These are phyloP conservation scores for Elaeis oleifera DNA, from an alignment of 202 grass and related monocot genomes.

Conservation along the genomic window DNA sequence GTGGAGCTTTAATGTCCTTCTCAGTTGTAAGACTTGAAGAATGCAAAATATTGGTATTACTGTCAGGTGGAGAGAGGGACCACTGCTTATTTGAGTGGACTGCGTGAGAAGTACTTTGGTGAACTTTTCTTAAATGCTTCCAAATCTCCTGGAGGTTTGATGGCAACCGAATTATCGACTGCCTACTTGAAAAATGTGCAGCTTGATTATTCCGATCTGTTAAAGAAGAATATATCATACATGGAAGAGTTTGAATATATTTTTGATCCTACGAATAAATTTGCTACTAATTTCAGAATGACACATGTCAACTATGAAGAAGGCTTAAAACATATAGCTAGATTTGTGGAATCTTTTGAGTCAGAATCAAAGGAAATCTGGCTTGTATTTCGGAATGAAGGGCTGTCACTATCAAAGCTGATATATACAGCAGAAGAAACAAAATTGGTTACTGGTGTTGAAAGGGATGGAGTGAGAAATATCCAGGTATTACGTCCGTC, in stretches of 20 bases:
- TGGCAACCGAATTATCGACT: conserved; percentile 27
- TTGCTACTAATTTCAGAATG: background rate
- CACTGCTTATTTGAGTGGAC: conserved; percentile 81
- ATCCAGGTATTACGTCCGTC: conserved; percentile 73
- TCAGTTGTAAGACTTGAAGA: too few species aligned
- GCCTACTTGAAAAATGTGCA: conserved; percentile 24
- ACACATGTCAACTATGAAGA: conserved; percentile 22
- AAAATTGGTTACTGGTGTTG: conserved; percentile 50
- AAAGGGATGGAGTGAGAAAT: conserved; percentile 46
- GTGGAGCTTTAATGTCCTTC: too few species aligned
- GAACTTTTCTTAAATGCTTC: conserved; percentile 89
- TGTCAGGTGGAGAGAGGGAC: conserved; percentile 87
- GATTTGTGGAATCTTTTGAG: conserved; percentile 96
- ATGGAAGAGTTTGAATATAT: conserved; percentile 16
- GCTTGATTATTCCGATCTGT: conserved; percentile 21
- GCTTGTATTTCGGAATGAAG: conserved; percentile 94
- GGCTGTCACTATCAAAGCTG: conserved; percentile 73
- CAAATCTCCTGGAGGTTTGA: conserved; percentile 47
- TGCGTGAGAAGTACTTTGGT: conserved; percentile 93
- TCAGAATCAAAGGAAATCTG: conserved; percentile 90
- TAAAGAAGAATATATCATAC: conserved; percentile 36
- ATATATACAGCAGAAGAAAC: conserved; percentile 88
- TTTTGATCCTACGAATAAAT: conserved; percentile 4
- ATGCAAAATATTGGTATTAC: conserved; percentile 14
- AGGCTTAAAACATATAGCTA: conserved; percentile 76